A percentile compares a stretch with the other conserved stretches of the same genome.
These are phyloP conservation scores for Nevesoporus exiguus DNA, from an alignment of 768 basidiomycete species.

Conservation along the genomic window DNA sequence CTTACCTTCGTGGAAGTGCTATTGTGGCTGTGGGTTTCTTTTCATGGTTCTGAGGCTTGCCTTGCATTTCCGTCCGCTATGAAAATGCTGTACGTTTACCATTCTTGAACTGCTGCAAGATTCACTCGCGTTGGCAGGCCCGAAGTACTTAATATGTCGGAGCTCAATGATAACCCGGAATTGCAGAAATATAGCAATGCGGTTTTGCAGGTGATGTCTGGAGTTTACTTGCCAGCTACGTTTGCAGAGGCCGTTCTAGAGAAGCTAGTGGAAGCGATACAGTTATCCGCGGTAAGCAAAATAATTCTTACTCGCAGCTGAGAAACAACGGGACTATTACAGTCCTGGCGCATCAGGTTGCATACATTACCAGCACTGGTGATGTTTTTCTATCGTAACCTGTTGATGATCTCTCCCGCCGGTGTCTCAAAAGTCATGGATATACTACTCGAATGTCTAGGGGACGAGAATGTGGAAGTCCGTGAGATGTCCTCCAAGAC, in stretches of 20 bases:
- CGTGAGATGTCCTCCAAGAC: slow-evolving; percentile 87
- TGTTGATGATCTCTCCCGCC: slow-evolving; percentile 67
- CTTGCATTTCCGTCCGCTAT: slow-evolving; percentile 76
- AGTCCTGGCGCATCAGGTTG: slow-evolving; percentile 91
- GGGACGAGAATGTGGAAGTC: slow-evolving; percentile 91
- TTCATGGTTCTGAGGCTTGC: slow-evolving; percentile 71
- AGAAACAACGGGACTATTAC: slow-evolving; percentile 10
- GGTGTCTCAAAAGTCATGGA: slow-evolving; percentile 75
- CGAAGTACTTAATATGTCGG: slow-evolving; percentile 86
- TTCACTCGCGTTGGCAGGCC: slow-evolving; percentile 48
- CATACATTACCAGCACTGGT: slow-evolving; percentile 86
- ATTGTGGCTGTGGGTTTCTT: slow-evolving; percentile 76
- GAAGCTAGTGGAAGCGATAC: slow-evolving; percentile 67
- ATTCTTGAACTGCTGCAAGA: background rate
- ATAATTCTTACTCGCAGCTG: background rate
- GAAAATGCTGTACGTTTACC: slow-evolving; percentile 63
- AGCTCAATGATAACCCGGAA: slow-evolving; percentile 82
- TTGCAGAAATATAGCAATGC: slow-evolving; percentile 78
- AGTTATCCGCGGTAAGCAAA: slow-evolving; percentile 64
- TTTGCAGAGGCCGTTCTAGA: slow-evolving; percentile 59
- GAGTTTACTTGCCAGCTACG: slow-evolving; percentile 67
- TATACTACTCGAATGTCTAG: slow-evolving; percentile 75
- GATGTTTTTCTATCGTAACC: slow-evolving; percentile 88
- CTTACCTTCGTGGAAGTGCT: slow-evolving; percentile 48
- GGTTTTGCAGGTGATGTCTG: slow-evolving; percentile 79